phyloP scores from a whole-genome alignment of 2,329 filamentous ascomycete genomes.

The Fusarium sp. region DNA sequence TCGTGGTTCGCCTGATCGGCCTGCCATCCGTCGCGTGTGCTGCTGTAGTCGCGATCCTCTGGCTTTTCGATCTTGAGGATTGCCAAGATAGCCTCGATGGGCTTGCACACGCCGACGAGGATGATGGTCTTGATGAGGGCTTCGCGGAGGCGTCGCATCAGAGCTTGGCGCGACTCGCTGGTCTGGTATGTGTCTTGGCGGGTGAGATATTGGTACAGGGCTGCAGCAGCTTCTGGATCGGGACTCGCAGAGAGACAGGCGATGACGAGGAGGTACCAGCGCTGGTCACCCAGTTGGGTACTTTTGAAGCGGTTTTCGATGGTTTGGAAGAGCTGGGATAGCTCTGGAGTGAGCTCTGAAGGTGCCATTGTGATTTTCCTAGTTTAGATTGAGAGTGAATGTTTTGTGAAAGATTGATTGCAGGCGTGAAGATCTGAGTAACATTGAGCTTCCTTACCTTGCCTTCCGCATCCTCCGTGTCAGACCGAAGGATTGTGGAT shows the following conservation, averaged over 20 bases:
- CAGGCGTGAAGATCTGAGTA: background rate
- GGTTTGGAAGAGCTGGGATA: constrained; percentile 29
- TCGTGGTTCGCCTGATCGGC: constrained; percentile 67
- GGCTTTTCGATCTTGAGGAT: constrained; percentile 63
- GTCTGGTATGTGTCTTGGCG: constrained; percentile 57
- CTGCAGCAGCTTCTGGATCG: constrained; percentile 35
- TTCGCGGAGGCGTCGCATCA: constrained; percentile 68
- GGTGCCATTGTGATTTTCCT: constrained; percentile 14
- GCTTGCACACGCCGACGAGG: constrained; percentile 73
- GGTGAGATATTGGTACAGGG: constrained; percentile 50
- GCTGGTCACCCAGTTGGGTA: constrained; percentile 32
- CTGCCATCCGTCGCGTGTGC: constrained; percentile 69
- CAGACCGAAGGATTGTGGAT: background rate
- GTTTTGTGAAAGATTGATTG: background rate
- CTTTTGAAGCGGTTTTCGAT: constrained; percentile 32
- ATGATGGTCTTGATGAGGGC: constrained; percentile 69
- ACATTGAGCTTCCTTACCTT: background rate
- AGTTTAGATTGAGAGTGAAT: background rate
- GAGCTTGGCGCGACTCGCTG: constrained; percentile 58
- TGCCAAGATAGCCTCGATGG: constrained; percentile 70
- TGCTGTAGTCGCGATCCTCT: constrained; percentile 70
- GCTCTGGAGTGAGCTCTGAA: constrained; percentile 14
- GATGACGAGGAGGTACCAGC: constrained; percentile 40
- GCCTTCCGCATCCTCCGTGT: too few species aligned
- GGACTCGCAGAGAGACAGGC: constrained; percentile 38